A percentile compares a stretch with the other conserved stretches of the same genome.
phyloP scores from a whole-genome alignment of 441 rosid genomes.

The Populus hybrid region DNA sequence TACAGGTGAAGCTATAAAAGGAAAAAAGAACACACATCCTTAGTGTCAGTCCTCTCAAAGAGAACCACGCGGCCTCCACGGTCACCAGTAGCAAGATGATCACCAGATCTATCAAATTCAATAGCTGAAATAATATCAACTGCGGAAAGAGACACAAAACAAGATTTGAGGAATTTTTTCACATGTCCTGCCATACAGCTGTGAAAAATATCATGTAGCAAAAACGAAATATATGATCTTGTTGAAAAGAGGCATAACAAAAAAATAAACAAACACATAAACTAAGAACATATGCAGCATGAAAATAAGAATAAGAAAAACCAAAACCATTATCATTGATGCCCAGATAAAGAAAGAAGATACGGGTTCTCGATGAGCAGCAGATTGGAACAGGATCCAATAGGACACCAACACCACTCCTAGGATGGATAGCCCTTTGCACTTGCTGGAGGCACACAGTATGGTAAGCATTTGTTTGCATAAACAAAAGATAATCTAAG shows the following conservation, averaged over 20 bases:
- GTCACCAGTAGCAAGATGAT: conserved; percentile 96
- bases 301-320: background rate
- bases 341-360: background rate
- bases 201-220: background rate
- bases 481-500: background rate
- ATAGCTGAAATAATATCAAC: conserved; percentile 96
- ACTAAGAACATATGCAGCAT: background rate
- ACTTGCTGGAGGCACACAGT: background rate
- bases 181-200: background rate
- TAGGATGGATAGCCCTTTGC: background rate
- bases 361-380: background rate
- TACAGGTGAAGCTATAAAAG: conserved; percentile 4
- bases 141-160: conserved; percentile 41
- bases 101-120: conserved; percentile 85
- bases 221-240: background rate
- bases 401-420: background rate
- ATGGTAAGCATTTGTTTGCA: background rate
- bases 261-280: background rate
- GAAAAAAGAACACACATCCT: conserved; percentile 51
- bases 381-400: background rate
- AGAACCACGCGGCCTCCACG: conserved; percentile 98
- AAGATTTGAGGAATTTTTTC: conserved; percentile 20
- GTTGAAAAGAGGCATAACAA: background rate
- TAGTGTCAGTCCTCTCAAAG: conserved; percentile 76
- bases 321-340: background rate